phyloP scores from a whole-genome alignment of 78 protist species.

The Cavenderia fasciculata region DNA sequence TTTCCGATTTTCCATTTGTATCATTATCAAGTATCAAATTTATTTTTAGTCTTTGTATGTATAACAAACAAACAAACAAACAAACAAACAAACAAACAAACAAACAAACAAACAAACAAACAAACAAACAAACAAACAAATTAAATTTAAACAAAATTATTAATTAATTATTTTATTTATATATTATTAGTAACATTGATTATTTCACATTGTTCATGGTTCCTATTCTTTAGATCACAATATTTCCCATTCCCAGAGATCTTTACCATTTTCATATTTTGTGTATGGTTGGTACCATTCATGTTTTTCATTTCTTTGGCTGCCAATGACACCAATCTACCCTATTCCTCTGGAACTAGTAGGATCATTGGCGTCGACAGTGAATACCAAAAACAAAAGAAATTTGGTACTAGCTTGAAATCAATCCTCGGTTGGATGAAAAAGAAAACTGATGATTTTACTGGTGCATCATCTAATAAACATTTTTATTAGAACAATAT shows the following conservation, averaged over 20 bases:
- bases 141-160: too few species aligned
- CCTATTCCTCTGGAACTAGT: conserved; percentile 29
- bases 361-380: conserved; percentile 54
- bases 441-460: conserved; percentile 20
- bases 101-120: too few species aligned
- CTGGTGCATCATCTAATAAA: conserved; percentile 20
- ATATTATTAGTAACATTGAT: conserved; percentile 16
- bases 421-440: conserved; percentile 41
- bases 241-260: conserved; percentile 59
- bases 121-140: background rate
- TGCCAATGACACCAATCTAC: conserved; percentile 59
- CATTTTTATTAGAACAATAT: conserved; percentile 29
- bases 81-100: background rate
- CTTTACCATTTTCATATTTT: conserved; percentile 56
- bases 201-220: conserved; percentile 63
- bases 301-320: conserved; percentile 64
- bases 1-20: conserved; percentile 71
- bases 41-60: conserved; percentile 47
- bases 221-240: conserved; percentile 36
- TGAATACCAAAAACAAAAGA: conserved; percentile 21
- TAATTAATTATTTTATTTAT: too few species aligned
- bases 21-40: conserved; percentile 51
- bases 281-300: conserved; percentile 78
- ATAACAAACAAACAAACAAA: background rate
- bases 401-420: conserved; percentile 31